phyloP scores from a whole-genome alignment of 331 rosid species.

The Saraca asoca region DNA sequence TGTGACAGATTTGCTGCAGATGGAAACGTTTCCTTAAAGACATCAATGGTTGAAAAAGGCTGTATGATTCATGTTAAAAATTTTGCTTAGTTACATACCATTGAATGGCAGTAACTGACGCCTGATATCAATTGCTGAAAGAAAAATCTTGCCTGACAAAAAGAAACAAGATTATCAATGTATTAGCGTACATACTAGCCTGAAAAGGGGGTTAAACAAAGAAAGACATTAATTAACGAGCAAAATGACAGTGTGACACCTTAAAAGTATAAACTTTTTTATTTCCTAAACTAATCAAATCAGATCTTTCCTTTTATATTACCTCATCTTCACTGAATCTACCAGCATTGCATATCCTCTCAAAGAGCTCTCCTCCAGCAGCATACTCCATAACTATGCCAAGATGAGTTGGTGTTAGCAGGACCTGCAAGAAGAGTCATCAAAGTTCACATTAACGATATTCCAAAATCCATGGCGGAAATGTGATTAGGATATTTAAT shows the following conservation, averaged over 20 bases:
- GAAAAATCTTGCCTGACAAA: slow-evolving; percentile 81
- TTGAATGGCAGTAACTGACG: slow-evolving; percentile 84
- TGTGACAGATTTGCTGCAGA: slow-evolving; percentile 80
- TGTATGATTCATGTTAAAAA: not conserved
- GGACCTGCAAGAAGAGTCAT: slow-evolving; percentile 54
- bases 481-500: not conserved
- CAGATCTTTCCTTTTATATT: slow-evolving; percentile 20
- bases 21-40: slow-evolving; percentile 26
- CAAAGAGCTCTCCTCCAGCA: slow-evolving; percentile 81
- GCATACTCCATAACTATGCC: slow-evolving; percentile 92
- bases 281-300: slow-evolving; percentile 14
- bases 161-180: slow-evolving; percentile 28
- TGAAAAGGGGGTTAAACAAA: not conserved
- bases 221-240: slow-evolving; percentile 4
- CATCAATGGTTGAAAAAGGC: not conserved
- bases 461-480: not conserved
- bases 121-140: slow-evolving; percentile 91
- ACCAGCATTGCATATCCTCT: slow-evolving; percentile 76
- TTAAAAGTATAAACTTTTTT: not conserved
- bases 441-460: slow-evolving; percentile 24
- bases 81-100: slow-evolving; percentile 49
- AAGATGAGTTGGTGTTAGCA: slow-evolving; percentile 79
- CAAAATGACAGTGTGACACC: not conserved
- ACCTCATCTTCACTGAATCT: slow-evolving; percentile 90
- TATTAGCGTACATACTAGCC: not conserved